These are phyloP conservation scores for Aspergillus clavatus DNA, from an alignment of 2,329 filamentous ascomycete species.

Conservation along the genomic window DNA sequence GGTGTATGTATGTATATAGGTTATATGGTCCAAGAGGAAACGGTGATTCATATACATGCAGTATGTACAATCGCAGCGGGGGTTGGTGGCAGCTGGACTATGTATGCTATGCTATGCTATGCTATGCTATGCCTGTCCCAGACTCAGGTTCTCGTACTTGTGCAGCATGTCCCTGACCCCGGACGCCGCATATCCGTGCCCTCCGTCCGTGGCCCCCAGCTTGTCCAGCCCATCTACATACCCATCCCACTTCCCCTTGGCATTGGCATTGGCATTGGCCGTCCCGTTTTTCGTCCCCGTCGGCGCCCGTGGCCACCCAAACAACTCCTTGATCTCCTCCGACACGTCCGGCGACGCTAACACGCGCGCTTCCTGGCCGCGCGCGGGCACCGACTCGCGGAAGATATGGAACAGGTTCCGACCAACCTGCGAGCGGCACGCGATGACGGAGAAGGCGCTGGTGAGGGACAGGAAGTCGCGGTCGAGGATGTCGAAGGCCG, in stretches of 20 bases:
- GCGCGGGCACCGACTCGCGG: slow-evolving; percentile 19
- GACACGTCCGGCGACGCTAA: slow-evolving; percentile 8
- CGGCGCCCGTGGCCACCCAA: too few species aligned
- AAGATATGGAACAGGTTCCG: slow-evolving; percentile 24
- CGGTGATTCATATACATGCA: neutral
- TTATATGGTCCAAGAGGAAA: too few species aligned
- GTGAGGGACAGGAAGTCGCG: slow-evolving; percentile 22
- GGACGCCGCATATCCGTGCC: slow-evolving; percentile 4
- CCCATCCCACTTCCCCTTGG: slow-evolving; percentile 7
- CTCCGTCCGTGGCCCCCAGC: slow-evolving; percentile 1
- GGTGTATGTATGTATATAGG: too few species aligned
- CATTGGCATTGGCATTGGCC: too few species aligned
- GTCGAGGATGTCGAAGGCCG: slow-evolving; percentile 20
- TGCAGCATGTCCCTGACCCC: slow-evolving; percentile 21
- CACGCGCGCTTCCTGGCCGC: slow-evolving; percentile 12
- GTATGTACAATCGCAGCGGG: too few species aligned
- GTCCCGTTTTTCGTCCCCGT: too few species aligned
- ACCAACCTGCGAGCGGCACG: slow-evolving; percentile 21
- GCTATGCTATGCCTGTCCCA: slow-evolving; percentile 17
- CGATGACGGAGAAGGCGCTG: slow-evolving; percentile 23
- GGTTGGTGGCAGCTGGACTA: too few species aligned
- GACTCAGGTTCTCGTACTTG: slow-evolving; percentile 20
- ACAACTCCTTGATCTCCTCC: slow-evolving; percentile 15
- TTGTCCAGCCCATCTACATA: slow-evolving; percentile 13
- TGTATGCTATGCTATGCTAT: too few species aligned